Evolutionary conservation across 164 flowering plant species (phyloP), one percentile per base, ranked within the genome.

Genomic region (Kingdonia uniflora): DNA sequence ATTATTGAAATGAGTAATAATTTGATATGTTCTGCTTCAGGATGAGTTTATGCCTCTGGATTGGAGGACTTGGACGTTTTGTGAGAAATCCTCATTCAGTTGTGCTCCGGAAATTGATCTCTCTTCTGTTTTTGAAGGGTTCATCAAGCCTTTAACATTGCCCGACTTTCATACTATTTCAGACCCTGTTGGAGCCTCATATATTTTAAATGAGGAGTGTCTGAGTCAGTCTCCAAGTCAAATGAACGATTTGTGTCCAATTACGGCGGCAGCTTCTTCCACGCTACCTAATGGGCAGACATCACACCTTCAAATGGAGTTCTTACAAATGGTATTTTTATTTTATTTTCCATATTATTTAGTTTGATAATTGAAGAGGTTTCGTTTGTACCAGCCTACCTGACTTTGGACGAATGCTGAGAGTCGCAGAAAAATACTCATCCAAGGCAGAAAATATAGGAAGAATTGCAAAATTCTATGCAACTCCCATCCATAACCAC

Each of bases 61-160:
- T 63, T 92, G 98, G 98, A 73, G 66, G 57, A 60, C 74, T 37
- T 88, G 95, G 96, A 57, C 44, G 29, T 76, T 92, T 62, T 54
- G 43, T 61, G 87, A 82, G 60, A 56, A 67, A 40, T 21, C 40
- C 20, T 42, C 57, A 40, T 35, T 42, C 16, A 55, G 3, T 62
- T 52, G 5, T 69, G 51, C 19, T 54, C 56, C 41, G 19, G 71
- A 76, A 61, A 57, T 19, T 38, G 39, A 26, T 23, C 23, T n/a
- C 58, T 68, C 68, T 33, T 63, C 76, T 29, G 55, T 59, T 10
- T 68, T 59, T 65, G 78, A 74, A 51, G 74, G 71, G 59, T 67
- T 57, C 42, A 63, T 63, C 20, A 59, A 57, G 40, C 71, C 84
- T 48, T 68, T 80, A 52, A 64, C 51, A 44, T 65, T 80, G 56